Evolutionary conservation across 352 stramenopile species (phyloP).

Genomic region (Saprolegnia diclina): DNA sequence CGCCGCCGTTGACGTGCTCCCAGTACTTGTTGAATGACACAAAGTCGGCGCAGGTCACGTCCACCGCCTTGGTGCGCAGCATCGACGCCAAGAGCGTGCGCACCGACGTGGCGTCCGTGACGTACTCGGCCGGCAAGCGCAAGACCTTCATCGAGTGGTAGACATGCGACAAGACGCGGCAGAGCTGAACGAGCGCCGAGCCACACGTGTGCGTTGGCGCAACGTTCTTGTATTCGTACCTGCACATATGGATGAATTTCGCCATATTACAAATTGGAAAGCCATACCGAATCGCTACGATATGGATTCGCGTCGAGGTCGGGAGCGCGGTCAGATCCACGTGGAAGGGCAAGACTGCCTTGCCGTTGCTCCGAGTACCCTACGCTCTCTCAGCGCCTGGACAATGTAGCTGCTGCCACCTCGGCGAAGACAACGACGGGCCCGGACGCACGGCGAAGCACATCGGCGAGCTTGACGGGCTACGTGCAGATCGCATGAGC

Average conservation of each 20-base stretch:
- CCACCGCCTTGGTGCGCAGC: conserved; percentile 70
- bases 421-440: conserved; percentile 73
- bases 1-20: conserved; percentile 65
- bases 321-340: conserved; percentile 50
- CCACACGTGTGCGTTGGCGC: conserved; percentile 65
- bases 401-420: neutral
- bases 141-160: conserved; percentile 67
- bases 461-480: conserved; percentile 58
- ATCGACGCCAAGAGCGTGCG: conserved; percentile 64
- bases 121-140: conserved; percentile 51
- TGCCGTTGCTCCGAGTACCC: conserved; percentile 71
- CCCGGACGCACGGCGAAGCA: conserved; percentile 49
- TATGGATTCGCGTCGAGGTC: conserved; percentile 48
- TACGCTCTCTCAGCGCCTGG: neutral
- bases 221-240: conserved; percentile 68
- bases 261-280: neutral
- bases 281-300: conserved; percentile 55
- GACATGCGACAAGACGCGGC: conserved; percentile 56
- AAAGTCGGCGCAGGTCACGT: conserved; percentile 63
- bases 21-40: conserved; percentile 80
- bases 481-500: conserved; percentile 3
- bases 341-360: conserved; percentile 63
- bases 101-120: conserved; percentile 41
- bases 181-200: conserved; percentile 49
- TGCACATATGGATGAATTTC: neutral